Evolutionary conservation across 345 rosid genomes (phyloP).

Genomic region (Lepidium africanum): DNA sequence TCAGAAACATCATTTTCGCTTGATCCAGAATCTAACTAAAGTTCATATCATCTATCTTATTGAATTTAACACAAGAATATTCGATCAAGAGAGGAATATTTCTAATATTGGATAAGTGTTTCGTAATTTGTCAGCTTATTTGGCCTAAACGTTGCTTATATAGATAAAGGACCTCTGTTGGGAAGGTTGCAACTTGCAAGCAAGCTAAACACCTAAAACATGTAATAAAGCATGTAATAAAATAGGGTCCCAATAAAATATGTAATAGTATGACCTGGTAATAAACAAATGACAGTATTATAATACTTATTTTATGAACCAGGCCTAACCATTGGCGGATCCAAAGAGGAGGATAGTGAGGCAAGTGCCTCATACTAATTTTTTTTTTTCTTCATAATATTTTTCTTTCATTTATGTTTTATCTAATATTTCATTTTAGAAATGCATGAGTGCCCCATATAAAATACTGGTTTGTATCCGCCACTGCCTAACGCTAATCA

Average conservation of each 20-base stretch:
- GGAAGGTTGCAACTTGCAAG: constrained; percentile 1
- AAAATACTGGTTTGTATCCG: no score
- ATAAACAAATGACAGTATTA: not conserved
- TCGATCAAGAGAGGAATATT: not conserved
- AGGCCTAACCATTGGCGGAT: no score
- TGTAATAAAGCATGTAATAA: not conserved
- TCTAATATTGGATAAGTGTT: constrained; percentile 9
- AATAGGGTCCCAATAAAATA: no score
- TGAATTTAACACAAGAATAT: constrained; percentile 5
- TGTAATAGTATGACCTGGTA: not conserved
- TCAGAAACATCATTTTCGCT: constrained; percentile 12
- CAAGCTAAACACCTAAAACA: not conserved
- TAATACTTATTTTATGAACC: not conserved
- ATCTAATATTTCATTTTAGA: no score
- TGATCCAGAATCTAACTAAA: not conserved
- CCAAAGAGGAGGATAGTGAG: no score
- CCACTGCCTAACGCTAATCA: not conserved
- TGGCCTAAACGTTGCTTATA: constrained; percentile 3
- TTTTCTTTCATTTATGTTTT: no score
- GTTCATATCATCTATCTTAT: not conserved
- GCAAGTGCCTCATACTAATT: no score
- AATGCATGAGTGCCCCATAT: no score
- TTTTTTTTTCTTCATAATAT: no score
- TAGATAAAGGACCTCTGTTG: constrained; percentile 2
- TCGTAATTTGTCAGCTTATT: constrained; percentile 5